Conservation (phyloP, 805 yeast species). For the Candida germanica region DNA sequence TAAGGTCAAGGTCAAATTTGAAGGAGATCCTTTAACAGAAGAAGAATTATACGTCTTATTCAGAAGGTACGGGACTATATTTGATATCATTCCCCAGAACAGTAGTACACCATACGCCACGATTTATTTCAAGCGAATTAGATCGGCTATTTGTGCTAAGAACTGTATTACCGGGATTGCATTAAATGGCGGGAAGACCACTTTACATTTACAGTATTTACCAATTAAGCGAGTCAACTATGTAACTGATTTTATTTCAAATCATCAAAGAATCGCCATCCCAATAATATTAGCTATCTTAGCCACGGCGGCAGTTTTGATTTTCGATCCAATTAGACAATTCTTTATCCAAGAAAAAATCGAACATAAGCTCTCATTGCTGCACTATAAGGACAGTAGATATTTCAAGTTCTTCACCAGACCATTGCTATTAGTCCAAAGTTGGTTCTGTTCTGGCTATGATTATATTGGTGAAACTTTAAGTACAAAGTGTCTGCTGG, state of each 20-base stretch:
- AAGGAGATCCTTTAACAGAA: slow-evolving; percentile 73
- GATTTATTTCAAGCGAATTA: slow-evolving; percentile 52
- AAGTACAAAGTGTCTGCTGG: slow-evolving; percentile 11
- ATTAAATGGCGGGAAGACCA: slow-evolving; percentile 52
- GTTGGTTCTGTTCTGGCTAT: slow-evolving; percentile 30
- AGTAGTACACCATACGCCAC: slow-evolving; percentile 41
- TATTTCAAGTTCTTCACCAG: slow-evolving; percentile 22
- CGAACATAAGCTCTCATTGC: slow-evolving; percentile 53
- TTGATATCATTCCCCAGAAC: slow-evolving; percentile 59
- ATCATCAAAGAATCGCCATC: slow-evolving; percentile 78
- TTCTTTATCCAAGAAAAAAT: slow-evolving; percentile 74
- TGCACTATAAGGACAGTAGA: slow-evolving; percentile 39
- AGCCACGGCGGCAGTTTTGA: slow-evolving; percentile 76
- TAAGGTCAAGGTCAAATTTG: slow-evolving; percentile 62
- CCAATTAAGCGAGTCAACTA: slow-evolving; percentile 52
- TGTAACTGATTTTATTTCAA: slow-evolving; percentile 55
- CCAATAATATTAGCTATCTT: slow-evolving; percentile 76
- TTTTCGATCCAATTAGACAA: slow-evolving; percentile 92
- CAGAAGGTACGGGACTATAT: slow-evolving; percentile 82
- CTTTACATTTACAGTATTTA: slow-evolving; percentile 70
- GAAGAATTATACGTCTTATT: slow-evolving; percentile 79
- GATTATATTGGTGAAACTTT: slow-evolving; percentile 33
- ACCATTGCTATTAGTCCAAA: slow-evolving; percentile 24
- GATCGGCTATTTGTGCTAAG: slow-evolving; percentile 81
- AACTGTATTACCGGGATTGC: slow-evolving; percentile 84